These are phyloP conservation scores for apple (Malus domestica) DNA, from an alignment of 306 rosid genomes.

Conservation along the genomic window DNA sequence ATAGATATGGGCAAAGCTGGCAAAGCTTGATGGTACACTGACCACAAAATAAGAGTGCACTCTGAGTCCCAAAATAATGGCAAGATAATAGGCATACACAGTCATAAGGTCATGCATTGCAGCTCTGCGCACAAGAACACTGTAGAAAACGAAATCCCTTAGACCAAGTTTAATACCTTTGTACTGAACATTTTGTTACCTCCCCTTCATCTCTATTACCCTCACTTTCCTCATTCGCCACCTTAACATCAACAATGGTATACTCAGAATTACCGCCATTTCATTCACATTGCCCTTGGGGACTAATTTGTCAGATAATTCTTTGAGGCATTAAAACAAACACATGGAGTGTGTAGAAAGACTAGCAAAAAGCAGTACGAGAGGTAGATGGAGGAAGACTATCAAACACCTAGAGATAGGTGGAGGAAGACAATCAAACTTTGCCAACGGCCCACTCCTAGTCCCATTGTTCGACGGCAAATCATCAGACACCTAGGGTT, in stretches of 20 bases:
- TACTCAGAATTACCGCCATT: conserved; percentile 8
- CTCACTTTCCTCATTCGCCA: conserved; percentile 5
- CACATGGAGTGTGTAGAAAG: too few species aligned
- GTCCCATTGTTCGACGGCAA: too few species aligned
- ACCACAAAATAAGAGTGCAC: conserved; percentile 79
- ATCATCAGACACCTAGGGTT: too few species aligned
- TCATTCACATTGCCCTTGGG: conserved; percentile 21
- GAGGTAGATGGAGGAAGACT: too few species aligned
- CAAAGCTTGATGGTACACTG: conserved; percentile 65
- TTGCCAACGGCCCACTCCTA: too few species aligned
- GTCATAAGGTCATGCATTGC: conserved; percentile 99
- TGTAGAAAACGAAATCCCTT: conserved; percentile 90
- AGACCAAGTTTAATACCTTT: conserved; percentile 89
- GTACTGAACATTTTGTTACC: conserved; percentile 27
- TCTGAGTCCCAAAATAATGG: conserved; percentile 81
- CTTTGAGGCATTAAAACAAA: too few species aligned
- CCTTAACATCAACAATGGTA: conserved; percentile 14
- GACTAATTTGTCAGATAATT: background rate
- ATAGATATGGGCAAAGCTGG: conserved; percentile 94
- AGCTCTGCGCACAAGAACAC: conserved; percentile 95
- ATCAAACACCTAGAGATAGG: too few species aligned
- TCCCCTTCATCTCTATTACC: conserved; percentile 27
- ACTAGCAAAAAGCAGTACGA: too few species aligned
- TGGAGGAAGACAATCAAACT: too few species aligned
- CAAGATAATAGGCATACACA: conserved; percentile 93